phyloP scores from a whole-genome alignment of 305 asterid species.

The Fraxinus baroniana region DNA sequence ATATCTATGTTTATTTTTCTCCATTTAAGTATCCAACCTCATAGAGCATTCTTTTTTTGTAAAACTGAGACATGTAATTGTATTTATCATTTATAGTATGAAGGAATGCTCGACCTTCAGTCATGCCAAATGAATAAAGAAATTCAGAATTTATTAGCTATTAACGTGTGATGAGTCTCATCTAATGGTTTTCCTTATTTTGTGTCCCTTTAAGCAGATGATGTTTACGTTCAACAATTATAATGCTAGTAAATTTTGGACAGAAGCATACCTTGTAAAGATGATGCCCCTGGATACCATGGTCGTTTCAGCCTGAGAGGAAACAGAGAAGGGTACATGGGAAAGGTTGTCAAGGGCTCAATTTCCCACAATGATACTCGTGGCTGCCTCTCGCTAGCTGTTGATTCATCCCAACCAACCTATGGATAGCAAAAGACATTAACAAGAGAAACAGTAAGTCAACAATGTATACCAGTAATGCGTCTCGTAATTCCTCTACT shows the following conservation, averaged over 20 bases:
- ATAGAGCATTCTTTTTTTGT: neutral
- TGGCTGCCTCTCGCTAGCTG: conserved; percentile 98
- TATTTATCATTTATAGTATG: neutral
- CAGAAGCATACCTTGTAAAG: conserved; percentile 73
- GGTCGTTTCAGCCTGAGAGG: conserved; percentile 92
- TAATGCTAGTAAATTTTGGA: neutral
- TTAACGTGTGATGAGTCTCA: neutral
- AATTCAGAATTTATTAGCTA: neutral
- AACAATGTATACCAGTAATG: neutral
- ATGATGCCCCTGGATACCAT: conserved; percentile 93
- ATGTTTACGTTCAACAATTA: neutral
- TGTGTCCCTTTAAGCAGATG: neutral
- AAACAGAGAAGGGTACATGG: conserved; percentile 89
- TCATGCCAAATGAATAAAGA: neutral
- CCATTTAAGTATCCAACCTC: neutral
- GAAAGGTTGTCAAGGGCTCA: conserved; percentile 94
- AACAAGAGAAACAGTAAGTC: neutral
- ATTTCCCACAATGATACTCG: conserved; percentile 95
- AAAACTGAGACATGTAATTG: neutral
- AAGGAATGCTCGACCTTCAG: neutral
- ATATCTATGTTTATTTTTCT: neutral
- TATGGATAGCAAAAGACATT: conserved; percentile 25
- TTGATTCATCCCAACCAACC: conserved; percentile 99
- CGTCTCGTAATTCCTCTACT: neutral
- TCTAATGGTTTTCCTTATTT: neutral